Evolutionary conservation across 169 alveolate species (phyloP).

Genomic region (Perkinsus marinus): DNA sequence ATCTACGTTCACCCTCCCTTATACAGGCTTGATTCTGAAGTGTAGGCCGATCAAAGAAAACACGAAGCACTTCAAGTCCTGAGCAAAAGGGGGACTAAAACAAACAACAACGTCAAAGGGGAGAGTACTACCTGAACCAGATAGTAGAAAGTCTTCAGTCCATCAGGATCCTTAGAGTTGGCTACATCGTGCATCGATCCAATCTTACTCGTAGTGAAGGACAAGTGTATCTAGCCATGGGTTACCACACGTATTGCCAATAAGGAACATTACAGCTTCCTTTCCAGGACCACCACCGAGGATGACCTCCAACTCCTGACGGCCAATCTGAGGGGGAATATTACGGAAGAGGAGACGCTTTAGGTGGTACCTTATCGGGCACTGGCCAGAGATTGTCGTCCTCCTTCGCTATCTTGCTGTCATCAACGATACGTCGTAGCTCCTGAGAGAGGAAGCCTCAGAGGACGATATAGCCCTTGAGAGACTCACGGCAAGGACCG

Average conservation of each 20-base stretch:
- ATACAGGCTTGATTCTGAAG: conserved; percentile 45
- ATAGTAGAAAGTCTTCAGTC: conserved; percentile 77
- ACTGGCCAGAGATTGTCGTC: conserved; percentile 83
- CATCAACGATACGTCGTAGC: conserved; percentile 67
- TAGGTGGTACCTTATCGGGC: conserved; percentile 58
- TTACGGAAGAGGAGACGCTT: neutral
- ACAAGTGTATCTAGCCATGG: conserved; percentile 25
- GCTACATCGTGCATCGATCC: conserved; percentile 80
- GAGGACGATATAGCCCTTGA: conserved; percentile 32
- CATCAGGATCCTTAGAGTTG: conserved; percentile 81
- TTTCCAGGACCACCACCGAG: conserved; percentile 46
- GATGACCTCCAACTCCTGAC: conserved; percentile 87
- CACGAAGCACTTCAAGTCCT: conserved; percentile 82
- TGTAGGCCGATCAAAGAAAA: conserved; percentile 78
- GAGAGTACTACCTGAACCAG: conserved; percentile 41
- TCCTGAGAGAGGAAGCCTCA: conserved; percentile 56
- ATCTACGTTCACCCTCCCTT: conserved; percentile 23
- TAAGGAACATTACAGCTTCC: conserved; percentile 17
- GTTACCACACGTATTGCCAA: neutral
- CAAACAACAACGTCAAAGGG: neutral
- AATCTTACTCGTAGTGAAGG: conserved; percentile 65
- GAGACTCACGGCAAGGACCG: conserved; percentile 27
- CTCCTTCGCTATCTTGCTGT: conserved; percentile 73
- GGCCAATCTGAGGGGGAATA: conserved; percentile 49
- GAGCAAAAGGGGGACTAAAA: neutral